Conservation (phyloP, 2,329 filamentous ascomycete species). For the Aureobasidium sp. region DNA sequence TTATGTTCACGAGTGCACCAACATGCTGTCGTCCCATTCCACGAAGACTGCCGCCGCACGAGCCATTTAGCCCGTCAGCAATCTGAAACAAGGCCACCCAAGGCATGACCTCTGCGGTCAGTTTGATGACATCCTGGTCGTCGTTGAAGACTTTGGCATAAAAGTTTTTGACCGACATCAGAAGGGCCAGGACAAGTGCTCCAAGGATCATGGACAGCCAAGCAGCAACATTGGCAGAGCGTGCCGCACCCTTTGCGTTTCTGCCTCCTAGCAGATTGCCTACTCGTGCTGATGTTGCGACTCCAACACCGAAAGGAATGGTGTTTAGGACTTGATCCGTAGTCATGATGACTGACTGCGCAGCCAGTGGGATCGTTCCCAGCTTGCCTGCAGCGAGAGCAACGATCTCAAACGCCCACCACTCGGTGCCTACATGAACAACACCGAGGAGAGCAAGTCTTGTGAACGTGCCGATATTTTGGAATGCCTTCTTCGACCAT, state of each 20-base stretch:
- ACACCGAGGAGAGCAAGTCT: conserved; percentile 69
- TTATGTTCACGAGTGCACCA: conserved; percentile 71
- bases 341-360: conserved; percentile 86
- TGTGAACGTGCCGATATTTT: conserved; percentile 63
- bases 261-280: conserved; percentile 72
- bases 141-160: conserved; percentile 79
- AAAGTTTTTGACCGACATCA: conserved; percentile 64
- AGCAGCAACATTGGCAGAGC: conserved; percentile 69
- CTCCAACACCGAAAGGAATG: conserved; percentile 78
- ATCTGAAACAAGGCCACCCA: conserved; percentile 88
- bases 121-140: conserved; percentile 60
- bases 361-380: conserved; percentile 70
- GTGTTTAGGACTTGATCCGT: conserved; percentile 73
- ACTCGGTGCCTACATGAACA: conserved; percentile 81
- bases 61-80: conserved; percentile 78
- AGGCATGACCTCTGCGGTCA: conserved; percentile 74
- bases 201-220: conserved; percentile 66
- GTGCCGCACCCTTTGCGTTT: conserved; percentile 57
- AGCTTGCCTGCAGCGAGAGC: conserved; percentile 74
- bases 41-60: conserved; percentile 70
- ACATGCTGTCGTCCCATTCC: conserved; percentile 85
- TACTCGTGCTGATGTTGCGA: conserved; percentile 69
- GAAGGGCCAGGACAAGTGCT: conserved; percentile 55
- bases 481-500: conserved; percentile 56
- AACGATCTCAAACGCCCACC: conserved; percentile 93